phyloP scores from a whole-genome alignment of 1,284 basidiomycete genomes.

The Cystobasidium slooffiae region DNA sequence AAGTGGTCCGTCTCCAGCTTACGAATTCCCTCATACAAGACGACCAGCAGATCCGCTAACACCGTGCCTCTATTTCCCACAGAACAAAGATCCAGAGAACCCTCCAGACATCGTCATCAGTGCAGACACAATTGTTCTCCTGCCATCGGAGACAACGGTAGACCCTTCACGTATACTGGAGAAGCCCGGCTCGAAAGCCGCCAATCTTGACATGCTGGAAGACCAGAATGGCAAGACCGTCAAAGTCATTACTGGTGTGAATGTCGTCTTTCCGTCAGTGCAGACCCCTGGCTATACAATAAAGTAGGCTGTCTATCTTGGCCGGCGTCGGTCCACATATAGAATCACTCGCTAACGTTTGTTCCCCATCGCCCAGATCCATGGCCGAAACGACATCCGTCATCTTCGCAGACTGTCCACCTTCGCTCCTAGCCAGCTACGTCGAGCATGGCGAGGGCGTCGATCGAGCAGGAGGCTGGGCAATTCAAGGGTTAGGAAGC shows the following conservation, averaged over 20 bases:
- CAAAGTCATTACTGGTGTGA: constrained; percentile 88
- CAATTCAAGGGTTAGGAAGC: constrained; percentile 86
- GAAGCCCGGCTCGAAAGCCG: constrained; percentile 78
- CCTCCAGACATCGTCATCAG: constrained; percentile 88
- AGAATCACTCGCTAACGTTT: too few species aligned
- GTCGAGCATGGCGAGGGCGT: constrained; percentile 85
- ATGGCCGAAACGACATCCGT: constrained; percentile 51
- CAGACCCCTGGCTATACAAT: constrained; percentile 83
- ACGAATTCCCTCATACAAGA: neutral
- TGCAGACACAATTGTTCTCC: constrained; percentile 91
- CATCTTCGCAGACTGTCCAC: constrained; percentile 56
- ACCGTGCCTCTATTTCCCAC: constrained; percentile 2
- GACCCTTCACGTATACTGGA: constrained; percentile 76
- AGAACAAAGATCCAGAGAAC: constrained; percentile 70
- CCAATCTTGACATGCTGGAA: constrained; percentile 85
- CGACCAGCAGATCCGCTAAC: neutral
- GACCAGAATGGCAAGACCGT: constrained; percentile 83
- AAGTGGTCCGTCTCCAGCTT: constrained; percentile 67
- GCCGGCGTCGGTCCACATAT: constrained; percentile 51
- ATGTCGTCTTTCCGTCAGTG: constrained; percentile 76
- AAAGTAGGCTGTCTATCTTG: constrained; percentile 65
- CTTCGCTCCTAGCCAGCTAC: constrained; percentile 73
- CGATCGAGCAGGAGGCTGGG: constrained; percentile 75
- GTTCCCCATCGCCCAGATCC: neutral
- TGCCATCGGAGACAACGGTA: constrained; percentile 65